Evolutionary conservation across 257 asterid species (phyloP).

Genomic region (Solanum okadae): DNA sequence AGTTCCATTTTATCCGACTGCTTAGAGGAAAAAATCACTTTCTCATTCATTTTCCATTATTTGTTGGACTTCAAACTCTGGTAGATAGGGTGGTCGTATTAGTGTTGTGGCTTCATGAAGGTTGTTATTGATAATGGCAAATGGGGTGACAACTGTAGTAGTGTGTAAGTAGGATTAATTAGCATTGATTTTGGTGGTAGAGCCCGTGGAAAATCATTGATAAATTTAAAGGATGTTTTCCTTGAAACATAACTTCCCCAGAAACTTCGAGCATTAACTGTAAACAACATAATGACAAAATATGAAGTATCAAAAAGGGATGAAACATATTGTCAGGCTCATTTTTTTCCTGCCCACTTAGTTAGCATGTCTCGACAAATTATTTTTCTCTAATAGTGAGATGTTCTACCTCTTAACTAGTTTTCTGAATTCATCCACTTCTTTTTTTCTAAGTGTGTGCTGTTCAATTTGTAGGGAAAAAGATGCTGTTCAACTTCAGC

Average conservation of each 20-base stretch:
- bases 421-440: slow-evolving; percentile 4
- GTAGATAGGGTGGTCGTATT: not conserved
- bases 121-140: not conserved
- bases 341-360: not conserved
- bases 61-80: not conserved
- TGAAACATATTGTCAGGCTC: not conserved
- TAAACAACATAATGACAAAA: not conserved
- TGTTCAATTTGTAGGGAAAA: slow-evolving; percentile 42
- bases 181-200: not conserved
- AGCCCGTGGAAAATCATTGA: not conserved
- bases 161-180: not conserved
- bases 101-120: not conserved
- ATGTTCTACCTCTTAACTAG: not conserved
- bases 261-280: not conserved
- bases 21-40: not conserved
- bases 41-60: not conserved
- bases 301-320: not conserved
- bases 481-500: slow-evolving; percentile 88
- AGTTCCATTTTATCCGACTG: not conserved
- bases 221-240: not conserved
- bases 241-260: not conserved
- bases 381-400: not conserved
- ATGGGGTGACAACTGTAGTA: not conserved
- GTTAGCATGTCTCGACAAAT: not conserved
- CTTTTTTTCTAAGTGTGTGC: not conserved